These are phyloP conservation scores for Lathyrus aphaca DNA, from an alignment of 306 rosid species.

Conservation along the genomic window DNA sequence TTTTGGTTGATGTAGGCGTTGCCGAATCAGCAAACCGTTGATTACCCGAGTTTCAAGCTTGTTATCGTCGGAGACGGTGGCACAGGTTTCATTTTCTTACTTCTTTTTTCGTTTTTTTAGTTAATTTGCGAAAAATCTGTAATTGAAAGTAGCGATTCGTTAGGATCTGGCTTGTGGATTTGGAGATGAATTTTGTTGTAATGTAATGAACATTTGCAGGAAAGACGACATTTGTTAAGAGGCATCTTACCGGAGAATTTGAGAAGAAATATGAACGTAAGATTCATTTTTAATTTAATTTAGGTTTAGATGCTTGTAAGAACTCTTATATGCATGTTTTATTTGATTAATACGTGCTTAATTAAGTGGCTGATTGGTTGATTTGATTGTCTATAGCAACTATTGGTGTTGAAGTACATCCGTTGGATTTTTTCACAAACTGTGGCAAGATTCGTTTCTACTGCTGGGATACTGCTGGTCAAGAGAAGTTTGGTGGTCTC, in stretches of 20 bases:
- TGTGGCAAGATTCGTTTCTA: slow-evolving; percentile 77
- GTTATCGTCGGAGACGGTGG: slow-evolving; percentile 90
- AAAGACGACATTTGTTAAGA: slow-evolving; percentile 76
- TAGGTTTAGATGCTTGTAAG: background rate
- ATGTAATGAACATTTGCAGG: slow-evolving; percentile 47
- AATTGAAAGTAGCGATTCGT: background rate
- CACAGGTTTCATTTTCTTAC: slow-evolving; percentile 49
- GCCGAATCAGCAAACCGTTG: slow-evolving; percentile 80
- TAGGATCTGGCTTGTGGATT: slow-evolving; percentile 1
- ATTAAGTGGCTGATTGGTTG: background rate
- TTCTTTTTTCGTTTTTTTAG: background rate
- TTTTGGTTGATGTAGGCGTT: slow-evolving; percentile 49
- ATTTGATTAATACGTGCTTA: background rate
- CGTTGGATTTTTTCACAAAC: slow-evolving; percentile 76
- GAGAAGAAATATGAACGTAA: slow-evolving; percentile 82
- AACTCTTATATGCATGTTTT: background rate
- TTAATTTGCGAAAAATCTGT: background rate
- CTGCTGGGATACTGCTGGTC: slow-evolving; percentile 89
- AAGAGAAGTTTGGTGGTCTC: slow-evolving; percentile 80
- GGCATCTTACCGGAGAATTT: slow-evolving; percentile 82
- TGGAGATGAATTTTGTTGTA: background rate
- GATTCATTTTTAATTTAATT: background rate
- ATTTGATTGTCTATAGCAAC: slow-evolving; percentile 49
- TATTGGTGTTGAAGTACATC: slow-evolving; percentile 84
- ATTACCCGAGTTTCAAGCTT: slow-evolving; percentile 84